A percentile compares a stretch with the other conserved stretches of the same genome.
Conservation (phyloP, 345 rosid species). For the Sonneratia alba region DNA sequence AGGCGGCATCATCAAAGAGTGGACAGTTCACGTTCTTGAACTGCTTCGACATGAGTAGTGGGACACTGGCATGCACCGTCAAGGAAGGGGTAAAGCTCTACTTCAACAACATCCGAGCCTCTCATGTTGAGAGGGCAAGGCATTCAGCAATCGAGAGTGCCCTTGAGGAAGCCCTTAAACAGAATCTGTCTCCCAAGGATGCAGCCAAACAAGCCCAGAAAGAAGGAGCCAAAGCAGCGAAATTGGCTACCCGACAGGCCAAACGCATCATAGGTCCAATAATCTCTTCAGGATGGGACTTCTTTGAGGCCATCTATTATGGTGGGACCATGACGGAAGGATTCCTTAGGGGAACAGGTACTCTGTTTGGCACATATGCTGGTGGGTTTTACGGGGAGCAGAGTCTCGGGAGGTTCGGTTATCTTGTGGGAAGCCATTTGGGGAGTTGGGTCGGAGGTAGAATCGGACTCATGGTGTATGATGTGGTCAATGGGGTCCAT, state of each 20-base stretch:
- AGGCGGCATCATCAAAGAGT: conserved; percentile 73
- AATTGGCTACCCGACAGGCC: conserved; percentile 59
- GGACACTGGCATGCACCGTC: conserved; percentile 65
- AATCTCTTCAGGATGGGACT: conserved; percentile 93
- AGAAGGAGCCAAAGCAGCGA: conserved; percentile 85
- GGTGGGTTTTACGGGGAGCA: conserved; percentile 75
- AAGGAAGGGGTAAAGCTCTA: conserved; percentile 92
- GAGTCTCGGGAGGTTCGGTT: conserved; percentile 75
- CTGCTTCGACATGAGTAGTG: conserved; percentile 89
- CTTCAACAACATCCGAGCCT: conserved; percentile 63
- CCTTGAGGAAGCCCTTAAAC: conserved; percentile 49
- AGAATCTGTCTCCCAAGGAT: conserved; percentile 51
- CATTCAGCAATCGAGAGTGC: conserved; percentile 57
- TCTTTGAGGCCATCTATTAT: conserved; percentile 84
- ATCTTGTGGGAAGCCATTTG: conserved; percentile 77
- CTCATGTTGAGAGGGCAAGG: conserved; percentile 69
- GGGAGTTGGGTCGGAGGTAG: conserved; percentile 99
- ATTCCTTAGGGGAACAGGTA: conserved; percentile 80
- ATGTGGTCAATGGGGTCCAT: conserved; percentile 65
- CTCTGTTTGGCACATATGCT: conserved; percentile 71
- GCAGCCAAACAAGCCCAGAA: conserved; percentile 62
- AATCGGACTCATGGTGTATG: conserved; percentile 83
- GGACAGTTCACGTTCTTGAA: conserved; percentile 74
- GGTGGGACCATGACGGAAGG: conserved; percentile 84
- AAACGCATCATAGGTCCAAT: conserved; percentile 83